Conservation (phyloP, 805 yeast species). For the Metschnikowia similis region DNA sequence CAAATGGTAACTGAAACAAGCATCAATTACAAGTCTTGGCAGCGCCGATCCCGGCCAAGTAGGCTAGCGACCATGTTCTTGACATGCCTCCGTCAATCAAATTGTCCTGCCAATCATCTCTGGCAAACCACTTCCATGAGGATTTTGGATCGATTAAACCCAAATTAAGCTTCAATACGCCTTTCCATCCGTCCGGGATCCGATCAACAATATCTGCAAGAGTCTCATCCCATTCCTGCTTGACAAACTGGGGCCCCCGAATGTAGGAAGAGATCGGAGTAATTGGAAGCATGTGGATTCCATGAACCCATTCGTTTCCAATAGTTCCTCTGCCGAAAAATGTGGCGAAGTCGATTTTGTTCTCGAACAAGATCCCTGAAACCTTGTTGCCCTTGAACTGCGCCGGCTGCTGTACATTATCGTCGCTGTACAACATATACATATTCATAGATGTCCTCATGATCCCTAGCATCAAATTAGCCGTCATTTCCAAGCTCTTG, state of each 20-base stretch:
- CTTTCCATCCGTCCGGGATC: constrained; percentile 68
- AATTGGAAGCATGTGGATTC: constrained; percentile 74
- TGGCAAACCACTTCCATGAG: constrained; percentile 43
- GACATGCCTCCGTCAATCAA: constrained; percentile 83
- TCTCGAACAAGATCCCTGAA: constrained; percentile 70
- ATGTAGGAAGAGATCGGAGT: constrained; percentile 64
- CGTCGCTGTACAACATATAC: constrained; percentile 52
- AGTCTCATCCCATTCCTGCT: constrained; percentile 60
- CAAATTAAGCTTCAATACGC: constrained; percentile 64
- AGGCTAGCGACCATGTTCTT: constrained; percentile 80
- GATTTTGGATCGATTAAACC: constrained; percentile 68
- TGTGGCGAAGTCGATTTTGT: constrained; percentile 68
- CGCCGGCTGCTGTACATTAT: constrained; percentile 53
- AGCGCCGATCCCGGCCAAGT: constrained; percentile 51
- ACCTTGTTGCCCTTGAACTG: constrained; percentile 59
- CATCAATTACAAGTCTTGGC: constrained; percentile 3
- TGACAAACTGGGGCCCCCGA: constrained; percentile 49
- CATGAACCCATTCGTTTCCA: constrained; percentile 63
- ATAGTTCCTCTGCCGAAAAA: constrained; percentile 65
- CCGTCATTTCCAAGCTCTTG: constrained; percentile 47
- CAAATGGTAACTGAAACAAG: not conserved
- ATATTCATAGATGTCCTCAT: constrained; percentile 49
- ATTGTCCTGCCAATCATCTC: constrained; percentile 46
- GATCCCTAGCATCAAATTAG: constrained; percentile 58
- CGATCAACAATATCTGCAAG: constrained; percentile 41